These are phyloP conservation scores for Penicillium sp. DNA, from an alignment of 2,329 filamentous ascomycete species.

Conservation along the genomic window DNA sequence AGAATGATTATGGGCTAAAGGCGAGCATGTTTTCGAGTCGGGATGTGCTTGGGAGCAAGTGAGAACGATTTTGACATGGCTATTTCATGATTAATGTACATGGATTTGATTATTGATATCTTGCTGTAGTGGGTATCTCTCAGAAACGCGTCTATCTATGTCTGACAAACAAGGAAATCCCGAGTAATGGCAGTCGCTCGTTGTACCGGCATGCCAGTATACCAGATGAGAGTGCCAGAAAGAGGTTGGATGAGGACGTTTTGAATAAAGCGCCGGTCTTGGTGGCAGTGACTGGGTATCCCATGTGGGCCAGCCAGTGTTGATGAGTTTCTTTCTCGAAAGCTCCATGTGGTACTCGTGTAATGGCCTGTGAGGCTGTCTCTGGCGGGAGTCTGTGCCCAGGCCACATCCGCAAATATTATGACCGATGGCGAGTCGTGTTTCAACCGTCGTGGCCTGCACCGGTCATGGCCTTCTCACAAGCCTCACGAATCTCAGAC, in stretches of 20 bases:
- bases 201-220: neutral
- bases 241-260: neutral
- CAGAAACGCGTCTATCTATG: conserved; percentile 6
- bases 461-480: conserved; percentile 40
- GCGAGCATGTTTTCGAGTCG: conserved; percentile 50
- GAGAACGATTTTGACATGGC: conserved; percentile 6
- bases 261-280: no score
- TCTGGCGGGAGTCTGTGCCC: neutral
- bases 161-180: neutral
- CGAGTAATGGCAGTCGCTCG: neutral
- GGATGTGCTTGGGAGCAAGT: conserved; percentile 36
- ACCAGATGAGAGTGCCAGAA: neutral
- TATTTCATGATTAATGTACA: conserved; percentile 1
- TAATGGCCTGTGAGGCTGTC: neutral
- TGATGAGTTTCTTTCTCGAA: neutral
- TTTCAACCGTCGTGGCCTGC: conserved; percentile 27
- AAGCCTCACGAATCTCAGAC: conserved; percentile 40
- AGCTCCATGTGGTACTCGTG: neutral
- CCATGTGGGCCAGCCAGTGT: no score
- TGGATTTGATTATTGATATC: conserved; percentile 9
- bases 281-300: no score
- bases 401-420: neutral
- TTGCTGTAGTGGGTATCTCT: conserved; percentile 14
- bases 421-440: neutral
- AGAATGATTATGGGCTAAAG: conserved; percentile 64